These are phyloP conservation scores for Cyberlindnera bimundalis DNA, from an alignment of 805 yeast genomes.

Conservation along the genomic window DNA sequence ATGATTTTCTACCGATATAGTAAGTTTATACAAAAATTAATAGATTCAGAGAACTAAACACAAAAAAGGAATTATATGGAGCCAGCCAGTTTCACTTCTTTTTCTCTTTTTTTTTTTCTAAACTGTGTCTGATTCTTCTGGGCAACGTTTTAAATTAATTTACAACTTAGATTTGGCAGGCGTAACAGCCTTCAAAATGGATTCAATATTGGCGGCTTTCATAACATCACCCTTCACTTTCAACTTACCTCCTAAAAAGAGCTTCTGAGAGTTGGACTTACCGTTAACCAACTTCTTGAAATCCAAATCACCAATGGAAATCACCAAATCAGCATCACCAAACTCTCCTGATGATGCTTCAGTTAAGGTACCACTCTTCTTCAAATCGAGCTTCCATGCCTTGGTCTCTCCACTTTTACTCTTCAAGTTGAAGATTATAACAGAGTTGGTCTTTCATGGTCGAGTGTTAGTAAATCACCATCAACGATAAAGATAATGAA, in stretches of 20 bases:
- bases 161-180: constrained; percentile 44
- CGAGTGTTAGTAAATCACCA: neutral
- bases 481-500: neutral
- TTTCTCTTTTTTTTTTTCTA: too few species aligned
- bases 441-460: constrained; percentile 45
- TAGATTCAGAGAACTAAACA: too few species aligned
- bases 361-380: constrained; percentile 43
- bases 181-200: constrained; percentile 53
- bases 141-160: too few species aligned
- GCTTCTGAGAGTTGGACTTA: constrained; percentile 79
- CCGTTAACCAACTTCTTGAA: constrained; percentile 70
- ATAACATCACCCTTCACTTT: constrained; percentile 87
- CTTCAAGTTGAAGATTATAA: constrained; percentile 63
- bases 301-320: constrained; percentile 63
- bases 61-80: too few species aligned
- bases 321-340: constrained; percentile 55
- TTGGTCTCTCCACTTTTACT: constrained; percentile 51
- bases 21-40: too few species aligned
- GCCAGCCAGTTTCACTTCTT: too few species aligned
- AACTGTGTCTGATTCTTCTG: too few species aligned
- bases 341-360: constrained; percentile 44
- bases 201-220: constrained; percentile 80
- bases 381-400: constrained; percentile 68
- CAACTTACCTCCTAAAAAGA: constrained; percentile 80
- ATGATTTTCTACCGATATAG: too few species aligned